Evolutionary conservation across 768 basidiomycete species (phyloP), one percentile per base, ranked within the genome.

Genomic region (Mycena haematopus): DNA sequence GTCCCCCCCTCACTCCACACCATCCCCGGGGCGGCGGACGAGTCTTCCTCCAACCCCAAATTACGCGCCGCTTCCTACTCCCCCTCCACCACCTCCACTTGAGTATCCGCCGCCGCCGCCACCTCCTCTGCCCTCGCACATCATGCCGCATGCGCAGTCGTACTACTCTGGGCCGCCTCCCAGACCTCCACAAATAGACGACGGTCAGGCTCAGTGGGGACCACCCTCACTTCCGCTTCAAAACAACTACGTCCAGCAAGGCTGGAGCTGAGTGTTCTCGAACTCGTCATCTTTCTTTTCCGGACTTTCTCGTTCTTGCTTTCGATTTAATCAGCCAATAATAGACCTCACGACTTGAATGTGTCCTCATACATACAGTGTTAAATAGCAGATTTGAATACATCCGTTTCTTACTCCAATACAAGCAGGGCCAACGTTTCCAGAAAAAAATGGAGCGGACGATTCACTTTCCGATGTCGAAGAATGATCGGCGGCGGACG

Each of bases 11-110:
- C 29, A 31, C 6, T 31, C 79, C 21, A 67, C 75, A 68, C 65
- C 65, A 46, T 63, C 72, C 13, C 68, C 76, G 13, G 72, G 79
- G n/a, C 74, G 83, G 51, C 80, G 79, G 38, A 77, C 82, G 9
- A 80, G 81, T 66, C 75, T 89, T 22, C 86, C 85, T 54, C 80
- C 80, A 33, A 84, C 81, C 25, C 85, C 70, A 31, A 60, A 65
- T 49, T 70, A 69, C 52, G 73, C 71, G 17, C 72, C 73, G 42
- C 68, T 74, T 52, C 74, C 70, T 56, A 66, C 71, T 31, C 74
- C 71, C 10, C 74, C 71, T 13, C 73, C 70, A 11, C 72, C 70
- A 8, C 69, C 68, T 19, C 61, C 64, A 33, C 65, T 66, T 13
- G 58, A 58, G 27, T 60, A 66, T 60, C 68, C 40, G 42, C 70